Conservation (phyloP, 1,284 basidiomycete genomes). For the Trametes hirsuta region DNA sequence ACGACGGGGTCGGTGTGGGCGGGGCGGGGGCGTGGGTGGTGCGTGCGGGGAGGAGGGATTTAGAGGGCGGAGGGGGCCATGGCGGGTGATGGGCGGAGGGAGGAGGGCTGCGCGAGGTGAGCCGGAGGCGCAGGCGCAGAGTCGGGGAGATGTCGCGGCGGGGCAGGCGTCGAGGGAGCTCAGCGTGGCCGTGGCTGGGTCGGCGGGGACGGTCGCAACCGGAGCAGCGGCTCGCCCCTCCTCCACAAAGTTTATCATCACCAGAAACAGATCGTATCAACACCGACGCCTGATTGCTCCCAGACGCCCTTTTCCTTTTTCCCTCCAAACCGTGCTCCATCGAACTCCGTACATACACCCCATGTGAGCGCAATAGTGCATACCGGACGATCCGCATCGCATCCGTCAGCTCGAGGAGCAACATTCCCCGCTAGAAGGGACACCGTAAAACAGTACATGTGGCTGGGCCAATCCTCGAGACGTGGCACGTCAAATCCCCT, state of each 20-base stretch:
- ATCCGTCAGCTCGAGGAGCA: too few relatives aligned
- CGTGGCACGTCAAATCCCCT: too few relatives aligned
- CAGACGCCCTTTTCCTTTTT: background rate
- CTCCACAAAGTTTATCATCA: background rate
- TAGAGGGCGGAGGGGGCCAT: conserved; percentile 5
- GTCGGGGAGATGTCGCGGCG: background rate
- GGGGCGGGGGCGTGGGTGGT: background rate
- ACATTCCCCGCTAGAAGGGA: too few relatives aligned
- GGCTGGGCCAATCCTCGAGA: too few relatives aligned
- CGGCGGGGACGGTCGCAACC: background rate
- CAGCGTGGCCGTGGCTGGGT: background rate
- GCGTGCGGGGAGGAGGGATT: background rate
- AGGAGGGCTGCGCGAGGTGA: conserved; percentile 10
- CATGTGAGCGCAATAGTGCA: background rate
- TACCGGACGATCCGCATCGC: background rate
- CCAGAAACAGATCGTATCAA: conserved; percentile 7
- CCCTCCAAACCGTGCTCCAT: background rate
- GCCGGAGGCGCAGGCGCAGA: background rate
- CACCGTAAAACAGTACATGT: too few relatives aligned
- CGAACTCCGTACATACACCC: background rate
- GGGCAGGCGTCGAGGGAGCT: too few relatives aligned
- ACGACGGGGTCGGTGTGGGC: background rate
- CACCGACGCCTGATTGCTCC: background rate
- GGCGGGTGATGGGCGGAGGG: background rate
- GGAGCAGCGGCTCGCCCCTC: background rate